Evolutionary conservation across 129 eudicot genomes (phyloP).

Genomic region (Gnaphalium uliginosum): DNA sequence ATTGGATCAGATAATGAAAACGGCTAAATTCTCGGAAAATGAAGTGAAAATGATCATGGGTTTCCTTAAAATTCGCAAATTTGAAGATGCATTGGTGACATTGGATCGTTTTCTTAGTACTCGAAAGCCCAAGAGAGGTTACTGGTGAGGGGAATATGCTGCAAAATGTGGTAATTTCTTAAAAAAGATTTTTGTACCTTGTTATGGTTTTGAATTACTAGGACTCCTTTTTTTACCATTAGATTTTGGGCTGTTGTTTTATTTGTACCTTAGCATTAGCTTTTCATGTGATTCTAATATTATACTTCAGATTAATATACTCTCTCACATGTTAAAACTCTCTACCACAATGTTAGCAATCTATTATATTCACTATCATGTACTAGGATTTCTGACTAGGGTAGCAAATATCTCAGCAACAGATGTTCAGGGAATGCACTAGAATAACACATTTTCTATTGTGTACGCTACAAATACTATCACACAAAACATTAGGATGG

Average conservation of each 20-base stretch:
- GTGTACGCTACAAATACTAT: too few species aligned
- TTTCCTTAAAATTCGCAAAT: conserved; percentile 77
- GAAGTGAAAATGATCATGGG: conserved; percentile 84
- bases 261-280: conserved; percentile 15
- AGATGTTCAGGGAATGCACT: neutral
- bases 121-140: conserved; percentile 62
- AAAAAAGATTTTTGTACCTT: conserved; percentile 18
- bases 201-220: conserved; percentile 16
- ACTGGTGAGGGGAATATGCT: conserved; percentile 41
- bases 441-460: too few species aligned
- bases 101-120: conserved; percentile 59
- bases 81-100: conserved; percentile 75
- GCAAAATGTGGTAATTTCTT: conserved; percentile 17
- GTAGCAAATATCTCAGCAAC: neutral
- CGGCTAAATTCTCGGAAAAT: conserved; percentile 51
- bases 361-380: neutral
- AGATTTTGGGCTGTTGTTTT: conserved; percentile 20
- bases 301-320: neutral
- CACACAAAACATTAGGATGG: too few species aligned
- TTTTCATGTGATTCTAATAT: neutral
- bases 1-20: conserved; percentile 59
- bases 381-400: neutral
- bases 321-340: neutral
- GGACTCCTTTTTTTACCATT: conserved; percentile 6
- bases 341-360: neutral